Base-by-base conservation (phyloP, 768 basidiomycete species). In the Tricholoma flavovirens region DNA sequence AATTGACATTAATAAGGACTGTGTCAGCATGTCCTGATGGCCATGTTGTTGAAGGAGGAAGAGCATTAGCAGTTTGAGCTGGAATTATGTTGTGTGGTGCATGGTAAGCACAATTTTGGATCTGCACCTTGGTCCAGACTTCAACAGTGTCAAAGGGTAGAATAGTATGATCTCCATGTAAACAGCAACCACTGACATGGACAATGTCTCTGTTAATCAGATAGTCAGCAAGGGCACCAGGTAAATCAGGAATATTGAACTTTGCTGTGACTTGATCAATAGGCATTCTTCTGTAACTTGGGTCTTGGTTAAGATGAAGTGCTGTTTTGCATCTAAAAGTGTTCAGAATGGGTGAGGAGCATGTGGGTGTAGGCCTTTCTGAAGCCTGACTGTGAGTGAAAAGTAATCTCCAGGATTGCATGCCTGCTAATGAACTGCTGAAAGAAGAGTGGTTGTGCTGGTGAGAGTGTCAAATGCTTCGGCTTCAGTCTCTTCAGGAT, bases 291-390 rank as follows among this genome's bases (percentile, higher is more conserved):
- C 7, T 22, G 3, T 53, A 53, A 15, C 35, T 50, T 33, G 49
- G 52, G 22, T 59, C 55, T 6, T 50, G 9, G n/a, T 14, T 21
- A 14, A 64, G 50, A 32, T 61, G 59, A 11, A 64, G 50, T 2
- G 54, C 59, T 3, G 51, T 60, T 9, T 36, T 0, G 38, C 42
- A 42, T 19, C 38, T 4, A 48, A 19, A 48, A 63, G 49, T 1
- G 57, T 56, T 3, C 55, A 17, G 15, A 35, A 53, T 2, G n/a
- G n/a, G n/a, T n/a, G n/a, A n/a, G n/a, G n/a, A n/a, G n/a, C n/a
- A n/a, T n/a, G n/a, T n/a, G n/a, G 59, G 62, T 4, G 53, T 15
- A 22, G 11, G 35, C 43, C 56, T 10, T 29, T 11, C 7, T 29
- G 14, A n/a, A 57, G 49, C 2, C 17, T 7, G 2, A 10, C 17